Evolutionary conservation across 371 early-diverging fungal species (phyloP).

Genomic region (Entomophthora muscae): DNA sequence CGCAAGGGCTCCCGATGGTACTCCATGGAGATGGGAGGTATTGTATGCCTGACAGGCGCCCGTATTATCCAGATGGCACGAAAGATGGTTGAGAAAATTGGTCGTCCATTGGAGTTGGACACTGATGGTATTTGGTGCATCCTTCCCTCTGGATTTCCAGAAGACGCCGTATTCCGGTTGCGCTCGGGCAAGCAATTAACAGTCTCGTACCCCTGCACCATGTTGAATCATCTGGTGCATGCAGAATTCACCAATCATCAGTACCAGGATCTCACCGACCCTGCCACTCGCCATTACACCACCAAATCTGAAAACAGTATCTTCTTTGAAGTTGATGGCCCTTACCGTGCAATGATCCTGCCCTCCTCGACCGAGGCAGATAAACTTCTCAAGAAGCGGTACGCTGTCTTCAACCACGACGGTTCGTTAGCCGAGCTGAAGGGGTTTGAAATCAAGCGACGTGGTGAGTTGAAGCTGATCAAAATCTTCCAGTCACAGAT

Average conservation of each 20-base stretch:
- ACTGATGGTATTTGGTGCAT: slow-evolving; percentile 99
- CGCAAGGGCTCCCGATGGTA: slow-evolving; percentile 99
- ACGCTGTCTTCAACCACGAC: slow-evolving; percentile 95
- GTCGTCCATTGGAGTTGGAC: slow-evolving; percentile 95
- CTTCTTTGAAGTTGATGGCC: slow-evolving; percentile 99
- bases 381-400: slow-evolving; percentile 95
- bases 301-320: slow-evolving; percentile 87
- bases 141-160: slow-evolving; percentile 86
- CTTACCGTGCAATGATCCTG: slow-evolving; percentile 98
- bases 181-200: slow-evolving; percentile 53
- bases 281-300: slow-evolving; percentile 41
- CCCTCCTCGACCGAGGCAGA: slow-evolving; percentile 96
- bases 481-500: slow-evolving; percentile 96
- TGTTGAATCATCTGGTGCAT: slow-evolving; percentile 96
- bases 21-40: slow-evolving; percentile 99
- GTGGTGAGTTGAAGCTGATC: slow-evolving; percentile 97
- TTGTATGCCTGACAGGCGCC: slow-evolving; percentile 95
- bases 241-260: slow-evolving; percentile 96
- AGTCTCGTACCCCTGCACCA: slow-evolving; percentile 91
- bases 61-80: slow-evolving; percentile 95
- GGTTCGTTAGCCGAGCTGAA: slow-evolving; percentile 96
- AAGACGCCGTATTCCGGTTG: slow-evolving; percentile 70
- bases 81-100: slow-evolving; percentile 82
- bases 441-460: slow-evolving; percentile 98
- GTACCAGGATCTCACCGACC: slow-evolving; percentile 64